Evolutionary conservation across 371 early-diverging fungal genomes (phyloP).

Genomic region (Parasitella parasitica): DNA sequence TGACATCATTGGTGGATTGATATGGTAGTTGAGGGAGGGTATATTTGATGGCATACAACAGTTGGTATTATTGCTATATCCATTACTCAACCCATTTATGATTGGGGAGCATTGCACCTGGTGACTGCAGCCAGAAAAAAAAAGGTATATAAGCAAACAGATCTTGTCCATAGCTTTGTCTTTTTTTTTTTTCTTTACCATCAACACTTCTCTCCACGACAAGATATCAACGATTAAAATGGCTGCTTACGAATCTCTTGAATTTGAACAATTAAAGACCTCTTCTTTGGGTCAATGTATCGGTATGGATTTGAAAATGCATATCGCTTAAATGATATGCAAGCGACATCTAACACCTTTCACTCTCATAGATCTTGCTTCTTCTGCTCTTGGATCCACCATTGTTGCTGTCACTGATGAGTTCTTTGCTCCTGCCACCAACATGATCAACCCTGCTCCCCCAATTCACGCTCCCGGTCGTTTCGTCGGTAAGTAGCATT

Average conservation of each 20-base stretch:
- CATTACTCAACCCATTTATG: background rate
- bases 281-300: slow-evolving; percentile 35
- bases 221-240: slow-evolving; percentile 9
- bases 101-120: background rate
- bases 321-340: too few relatives aligned
- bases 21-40: slow-evolving; percentile 4
- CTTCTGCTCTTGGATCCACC: slow-evolving; percentile 66
- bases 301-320: slow-evolving; percentile 23
- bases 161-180: background rate
- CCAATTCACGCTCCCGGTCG: slow-evolving; percentile 67
- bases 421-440: slow-evolving; percentile 82
- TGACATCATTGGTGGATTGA: slow-evolving; percentile 6
- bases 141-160: slow-evolving; percentile 3
- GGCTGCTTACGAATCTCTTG: slow-evolving; percentile 32
- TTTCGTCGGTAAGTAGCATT: slow-evolving; percentile 49
- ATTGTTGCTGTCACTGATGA: slow-evolving; percentile 84
- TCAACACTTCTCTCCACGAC: background rate
- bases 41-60: slow-evolving; percentile 5
- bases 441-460: slow-evolving; percentile 72
- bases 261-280: slow-evolving; percentile 28
- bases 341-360: background rate
- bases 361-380: slow-evolving; percentile 68
- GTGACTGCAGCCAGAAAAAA: slow-evolving; percentile 8
- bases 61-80: background rate
- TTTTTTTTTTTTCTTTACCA: background rate